Base-by-base conservation (phyloP, 345 rosid species). In the Aethionema arabicum region DNA sequence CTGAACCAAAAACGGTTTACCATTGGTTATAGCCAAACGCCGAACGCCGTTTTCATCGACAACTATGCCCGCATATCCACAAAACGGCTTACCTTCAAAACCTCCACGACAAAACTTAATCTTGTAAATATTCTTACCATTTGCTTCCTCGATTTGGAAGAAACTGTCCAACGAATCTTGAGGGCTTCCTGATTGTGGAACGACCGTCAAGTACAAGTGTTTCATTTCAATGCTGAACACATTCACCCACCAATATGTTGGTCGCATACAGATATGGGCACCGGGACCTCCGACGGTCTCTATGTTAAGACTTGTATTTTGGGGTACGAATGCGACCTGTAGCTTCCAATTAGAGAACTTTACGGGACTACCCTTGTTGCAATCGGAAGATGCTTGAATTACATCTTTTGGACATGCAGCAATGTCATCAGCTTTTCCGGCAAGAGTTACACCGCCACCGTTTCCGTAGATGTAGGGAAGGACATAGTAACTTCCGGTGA, bases 271-370 rank as follows among this genome's bases (percentile, higher is more conserved):
- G 2, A 21, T n/a, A n/a, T 21, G 2, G 27, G 1, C 27, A 21
- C 2, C 27, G 2, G 2, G 27, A 21, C 27, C 2, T 21, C 27
- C n/a, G n/a, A n/a, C n/a, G 27, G 27, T 21, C 2, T 21, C 27
- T 21, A 21, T 21, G 27, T 21, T 21, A 21, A 21, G 27, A 21
- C 2, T 21, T 21, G 27, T 21, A 21, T 51, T 32, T 16, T 52
- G 42, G 41, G 68, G 51, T 7, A 63, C 59, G 9, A 41, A 52
- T 8, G n/a, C 51, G 32, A 52, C 59, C 15, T 12, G 15, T 11
- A 59, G 6, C 10, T 2, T 33, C 68, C 68, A 63, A 52, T 63
- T 52, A 31, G 68, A 63, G 21, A 63, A 63, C 15, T 11, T 52
- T 15, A 63, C 43, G 41, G 51, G 68, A 32, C 32, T 32, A 2